A percentile compares a stretch with the other conserved stretches of the same genome.
Conservation (phyloP, 2,329 filamentous ascomycete genomes). For the Neonectria magnoliae region DNA sequence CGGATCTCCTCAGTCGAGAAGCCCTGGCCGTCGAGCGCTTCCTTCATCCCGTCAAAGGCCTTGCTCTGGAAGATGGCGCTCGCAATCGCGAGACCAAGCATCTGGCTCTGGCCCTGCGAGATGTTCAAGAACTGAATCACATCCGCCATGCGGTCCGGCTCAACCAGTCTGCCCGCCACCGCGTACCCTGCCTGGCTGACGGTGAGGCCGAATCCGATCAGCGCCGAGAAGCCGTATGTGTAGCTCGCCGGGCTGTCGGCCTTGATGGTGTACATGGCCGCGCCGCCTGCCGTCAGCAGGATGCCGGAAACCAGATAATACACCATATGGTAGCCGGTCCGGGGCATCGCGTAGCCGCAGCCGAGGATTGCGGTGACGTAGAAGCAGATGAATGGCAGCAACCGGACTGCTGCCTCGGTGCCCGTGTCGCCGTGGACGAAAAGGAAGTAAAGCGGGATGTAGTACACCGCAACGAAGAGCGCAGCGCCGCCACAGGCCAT, state of each 20-base stretch:
- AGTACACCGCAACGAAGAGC: slow-evolving; percentile 29
- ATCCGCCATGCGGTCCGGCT: slow-evolving; percentile 20
- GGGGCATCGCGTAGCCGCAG: slow-evolving; percentile 26
- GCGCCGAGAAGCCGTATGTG: slow-evolving; percentile 31
- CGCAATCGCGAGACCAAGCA: slow-evolving; percentile 23
- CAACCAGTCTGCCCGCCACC: slow-evolving; percentile 9
- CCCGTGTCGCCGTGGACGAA: slow-evolving; percentile 33
- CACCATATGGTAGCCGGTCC: slow-evolving; percentile 21
- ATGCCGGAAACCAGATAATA: slow-evolving; percentile 24
- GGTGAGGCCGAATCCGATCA: slow-evolving; percentile 31
- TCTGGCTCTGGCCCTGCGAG: slow-evolving; percentile 28
- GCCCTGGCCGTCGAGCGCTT: slow-evolving; percentile 17
- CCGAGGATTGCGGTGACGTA: slow-evolving; percentile 27
- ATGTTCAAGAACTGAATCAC: slow-evolving; percentile 30
- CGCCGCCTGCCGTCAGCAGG: slow-evolving; percentile 17
- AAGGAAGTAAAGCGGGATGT: slow-evolving; percentile 32
- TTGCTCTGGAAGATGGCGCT: slow-evolving; percentile 28
- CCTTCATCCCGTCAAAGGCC: slow-evolving; percentile 24
- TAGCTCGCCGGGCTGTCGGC: slow-evolving; percentile 25
- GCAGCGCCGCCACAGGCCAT: slow-evolving; percentile 26
- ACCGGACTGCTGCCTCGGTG: slow-evolving; percentile 29
- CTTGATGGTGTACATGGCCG: slow-evolving; percentile 22
- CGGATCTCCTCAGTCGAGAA: slow-evolving; percentile 27
- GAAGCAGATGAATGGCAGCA: slow-evolving; percentile 34
- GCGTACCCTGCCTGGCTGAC: slow-evolving; percentile 25